Conservation (phyloP, 768 basidiomycete genomes). For the Agaricus subrufescens region DNA sequence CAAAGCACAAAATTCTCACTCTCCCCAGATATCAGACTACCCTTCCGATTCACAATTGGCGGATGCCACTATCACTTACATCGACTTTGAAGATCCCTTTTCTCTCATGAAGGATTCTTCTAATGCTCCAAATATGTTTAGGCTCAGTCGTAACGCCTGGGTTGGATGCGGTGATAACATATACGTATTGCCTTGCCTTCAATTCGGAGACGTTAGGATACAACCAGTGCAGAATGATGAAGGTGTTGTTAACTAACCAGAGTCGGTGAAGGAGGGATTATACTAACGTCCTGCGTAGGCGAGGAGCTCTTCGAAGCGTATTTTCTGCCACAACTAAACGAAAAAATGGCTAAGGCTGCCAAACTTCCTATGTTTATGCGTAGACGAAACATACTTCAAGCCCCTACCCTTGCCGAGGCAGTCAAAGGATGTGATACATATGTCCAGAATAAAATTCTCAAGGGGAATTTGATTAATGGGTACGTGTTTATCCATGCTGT, state of each 20-base stretch:
- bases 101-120: slow-evolving; percentile 44
- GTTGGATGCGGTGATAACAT: slow-evolving; percentile 69
- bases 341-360: not conserved
- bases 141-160: slow-evolving; percentile 65
- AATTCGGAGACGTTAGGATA: slow-evolving; percentile 8
- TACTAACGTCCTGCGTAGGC: not conserved
- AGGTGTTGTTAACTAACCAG: not conserved
- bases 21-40: not conserved
- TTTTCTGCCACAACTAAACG: slow-evolving; percentile 5
- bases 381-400: slow-evolving; percentile 3
- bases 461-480: slow-evolving; percentile 45
- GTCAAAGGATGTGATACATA: slow-evolving; percentile 70
- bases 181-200: slow-evolving; percentile 50
- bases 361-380: slow-evolving; percentile 4
- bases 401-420: slow-evolving; percentile 46
- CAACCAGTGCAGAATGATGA: not conserved
- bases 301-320: not conserved
- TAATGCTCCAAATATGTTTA: slow-evolving; percentile 49
- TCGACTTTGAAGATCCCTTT: slow-evolving; percentile 76
- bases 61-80: slow-evolving; percentile 53
- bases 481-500: slow-evolving; percentile 19
- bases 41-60: slow-evolving; percentile 1
- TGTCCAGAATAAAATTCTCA: slow-evolving; percentile 49
- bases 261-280: not conserved
- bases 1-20: not conserved